Evolutionary conservation across 352 stramenopile genomes (phyloP), one percentile per base, ranked within the genome.

Genomic region (Phytophthora cryptogea): DNA sequence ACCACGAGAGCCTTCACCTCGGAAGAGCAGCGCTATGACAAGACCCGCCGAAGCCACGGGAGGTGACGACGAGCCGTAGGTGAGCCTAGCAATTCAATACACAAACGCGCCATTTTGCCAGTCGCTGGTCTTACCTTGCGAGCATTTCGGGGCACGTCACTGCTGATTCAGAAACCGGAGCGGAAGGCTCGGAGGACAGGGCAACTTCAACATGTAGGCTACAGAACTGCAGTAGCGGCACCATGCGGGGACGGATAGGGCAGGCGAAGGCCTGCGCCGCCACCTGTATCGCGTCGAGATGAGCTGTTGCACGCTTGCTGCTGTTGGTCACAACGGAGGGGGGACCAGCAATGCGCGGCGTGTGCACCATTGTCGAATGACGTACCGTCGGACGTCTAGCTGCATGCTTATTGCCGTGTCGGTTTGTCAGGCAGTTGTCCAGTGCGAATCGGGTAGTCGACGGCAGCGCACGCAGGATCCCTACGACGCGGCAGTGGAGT

Each of bases 191-290:
- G 41, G 6, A 33, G 20, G 44, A 53, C 42, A 33, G 20, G 44
- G 48, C 42, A 71, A 64, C 63, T 68, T 68, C 57, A 67, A 71
- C 35, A 10, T 59, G 53, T 7, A 10, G 31, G 31, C 31, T 13
- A 35, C 31, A 35, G 4, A 11, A 2, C 9, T n/a, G 32, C 32
- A 23, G 20, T 23, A 36, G 16, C 27, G 23, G n/a, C 16, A 32
- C 9, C 51, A 37, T 14, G 20, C 32, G 16, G 16, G 20, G 54
- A 58, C 43, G 58, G 13, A 53, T 56, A 62, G 61, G 54, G 61
- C 28, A 63, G 54, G 46, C 48, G 20, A 23, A 23, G 20, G 20
- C 20, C 20, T 23, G 20, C 20, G 20, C 20, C 20, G 20, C 20
- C 20, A 54, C 39, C 37, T 48, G 55, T 52, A 59, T 54, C 54